A percentile compares a stretch with the other conserved stretches of the same genome.
Conservation (phyloP, 176 grass and related monocot species). For the Stipa capillata region DNA sequence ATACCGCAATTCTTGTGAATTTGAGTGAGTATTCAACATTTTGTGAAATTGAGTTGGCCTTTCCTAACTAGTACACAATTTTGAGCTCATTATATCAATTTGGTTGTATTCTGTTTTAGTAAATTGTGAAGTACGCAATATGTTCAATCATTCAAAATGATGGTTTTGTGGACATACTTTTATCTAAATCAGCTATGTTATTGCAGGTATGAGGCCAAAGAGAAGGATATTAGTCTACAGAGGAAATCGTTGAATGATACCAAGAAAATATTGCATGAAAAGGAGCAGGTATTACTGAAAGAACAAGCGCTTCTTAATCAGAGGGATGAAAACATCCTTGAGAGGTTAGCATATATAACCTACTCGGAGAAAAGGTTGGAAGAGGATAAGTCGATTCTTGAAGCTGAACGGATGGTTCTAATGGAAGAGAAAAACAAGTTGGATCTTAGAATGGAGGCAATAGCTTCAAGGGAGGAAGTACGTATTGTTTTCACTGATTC, state of each 20-base stretch:
- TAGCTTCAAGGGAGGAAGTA: constrained; percentile 79
- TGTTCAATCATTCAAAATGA: not conserved
- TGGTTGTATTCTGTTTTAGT: not conserved
- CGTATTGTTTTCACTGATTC: constrained; percentile 8
- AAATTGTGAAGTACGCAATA: not conserved
- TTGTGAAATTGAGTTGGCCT: constrained; percentile 26
- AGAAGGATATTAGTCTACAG: constrained; percentile 59
- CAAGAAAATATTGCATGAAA: constrained; percentile 66
- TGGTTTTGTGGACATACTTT: not conserved
- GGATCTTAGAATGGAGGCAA: constrained; percentile 59
- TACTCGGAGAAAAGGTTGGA: constrained; percentile 55
- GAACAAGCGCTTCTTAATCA: constrained; percentile 65
- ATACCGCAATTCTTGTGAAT: constrained; percentile 37
- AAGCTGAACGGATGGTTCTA: constrained; percentile 52
- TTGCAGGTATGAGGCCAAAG: constrained; percentile 62
- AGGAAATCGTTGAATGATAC: constrained; percentile 62
- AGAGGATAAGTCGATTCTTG: constrained; percentile 37
- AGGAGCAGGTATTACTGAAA: constrained; percentile 52
- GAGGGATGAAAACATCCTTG: constrained; percentile 66
- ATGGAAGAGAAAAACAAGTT: constrained; percentile 56
- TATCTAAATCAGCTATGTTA: constrained; percentile 7
- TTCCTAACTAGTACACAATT: not conserved
- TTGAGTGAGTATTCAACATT: constrained; percentile 49
- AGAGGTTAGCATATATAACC: constrained; percentile 53
- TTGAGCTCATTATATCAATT: not conserved